Conservation (phyloP, 1,284 basidiomycete species). For the Hemileia vastatrix region DNA sequence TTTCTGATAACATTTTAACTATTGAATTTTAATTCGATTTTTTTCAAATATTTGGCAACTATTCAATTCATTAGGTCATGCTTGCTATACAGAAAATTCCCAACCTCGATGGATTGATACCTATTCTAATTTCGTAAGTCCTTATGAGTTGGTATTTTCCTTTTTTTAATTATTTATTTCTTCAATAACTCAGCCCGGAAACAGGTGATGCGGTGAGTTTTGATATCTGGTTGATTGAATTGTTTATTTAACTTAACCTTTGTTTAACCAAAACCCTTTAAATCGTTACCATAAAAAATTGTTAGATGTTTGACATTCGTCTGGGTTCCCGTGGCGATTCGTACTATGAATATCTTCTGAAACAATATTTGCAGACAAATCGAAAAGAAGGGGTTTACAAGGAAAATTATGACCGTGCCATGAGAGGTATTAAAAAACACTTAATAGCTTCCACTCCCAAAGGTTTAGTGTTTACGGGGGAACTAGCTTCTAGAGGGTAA, state of each 20-base stretch:
- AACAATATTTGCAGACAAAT: conserved; percentile 55
- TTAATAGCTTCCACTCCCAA: conserved; percentile 54
- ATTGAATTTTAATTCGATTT: background rate
- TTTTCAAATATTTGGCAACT: background rate
- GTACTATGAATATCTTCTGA: conserved; percentile 77
- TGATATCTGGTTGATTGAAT: background rate
- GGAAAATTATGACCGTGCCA: conserved; percentile 76
- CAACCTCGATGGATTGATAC: conserved; percentile 62
- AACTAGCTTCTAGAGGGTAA: conserved; percentile 51
- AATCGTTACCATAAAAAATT: conserved; percentile 50
- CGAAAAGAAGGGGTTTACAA: conserved; percentile 68
- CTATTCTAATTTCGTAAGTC: conserved; percentile 70
- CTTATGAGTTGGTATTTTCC: background rate
- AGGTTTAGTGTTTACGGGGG: conserved; percentile 67
- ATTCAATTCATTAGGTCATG: conserved; percentile 55
- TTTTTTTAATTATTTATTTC: conserved; percentile 20
- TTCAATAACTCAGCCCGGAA: conserved; percentile 5
- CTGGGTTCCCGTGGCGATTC: conserved; percentile 88
- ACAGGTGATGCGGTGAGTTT: conserved; percentile 8
- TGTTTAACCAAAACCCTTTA: conserved; percentile 52
- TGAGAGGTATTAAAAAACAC: conserved; percentile 66
- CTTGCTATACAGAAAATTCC: conserved; percentile 56
- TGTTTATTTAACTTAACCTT: background rate
- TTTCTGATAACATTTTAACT: background rate
- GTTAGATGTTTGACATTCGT: conserved; percentile 59